A percentile compares a stretch with the other conserved stretches of the same genome.
phyloP scores from a whole-genome alignment of 2,329 filamentous ascomycete genomes.

The Fusarium buharicum region DNA sequence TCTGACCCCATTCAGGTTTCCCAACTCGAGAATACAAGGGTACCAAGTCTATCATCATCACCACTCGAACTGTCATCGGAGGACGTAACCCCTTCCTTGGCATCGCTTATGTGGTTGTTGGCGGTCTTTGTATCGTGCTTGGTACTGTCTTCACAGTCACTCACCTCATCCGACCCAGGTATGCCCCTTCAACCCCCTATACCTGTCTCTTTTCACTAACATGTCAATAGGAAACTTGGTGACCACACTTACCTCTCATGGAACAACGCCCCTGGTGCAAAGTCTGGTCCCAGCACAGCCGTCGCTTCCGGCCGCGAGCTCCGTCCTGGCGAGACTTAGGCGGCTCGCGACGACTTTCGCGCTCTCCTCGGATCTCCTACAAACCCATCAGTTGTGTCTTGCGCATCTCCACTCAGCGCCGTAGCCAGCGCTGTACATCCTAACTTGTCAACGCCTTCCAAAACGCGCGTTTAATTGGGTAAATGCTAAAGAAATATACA shows the following conservation, averaged over 20 bases:
- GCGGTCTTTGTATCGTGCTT: constrained; percentile 89
- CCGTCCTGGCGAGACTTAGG: constrained; percentile 57
- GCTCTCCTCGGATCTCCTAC: constrained; percentile 32
- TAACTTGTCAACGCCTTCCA: constrained; percentile 2
- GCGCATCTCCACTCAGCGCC: constrained; percentile 13
- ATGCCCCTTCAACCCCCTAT: constrained; percentile 48
- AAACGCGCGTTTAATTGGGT: constrained; percentile 5
- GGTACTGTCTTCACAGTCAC: constrained; percentile 89
- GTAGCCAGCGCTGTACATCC: not conserved
- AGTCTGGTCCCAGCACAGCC: constrained; percentile 56
- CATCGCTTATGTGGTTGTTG: constrained; percentile 94
- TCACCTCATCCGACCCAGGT: constrained; percentile 91
- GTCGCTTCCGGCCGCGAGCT: constrained; percentile 67
- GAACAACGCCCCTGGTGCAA: constrained; percentile 73
- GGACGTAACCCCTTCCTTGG: constrained; percentile 95
- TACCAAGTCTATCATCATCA: constrained; percentile 89
- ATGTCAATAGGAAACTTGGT: constrained; percentile 81
- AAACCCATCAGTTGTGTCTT: constrained; percentile 24
- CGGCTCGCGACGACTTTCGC: constrained; percentile 44
- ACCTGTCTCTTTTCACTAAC: constrained; percentile 5
- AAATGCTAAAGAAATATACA: not conserved
- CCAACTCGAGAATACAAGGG: constrained; percentile 81
- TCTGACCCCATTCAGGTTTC: constrained; percentile 70
- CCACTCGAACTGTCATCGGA: constrained; percentile 90
- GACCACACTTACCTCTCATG: constrained; percentile 98